Evolutionary conservation across 352 stramenopile species (phyloP), one percentile per base, ranked within the genome.

Genomic region (Globisporangium middletonii): DNA sequence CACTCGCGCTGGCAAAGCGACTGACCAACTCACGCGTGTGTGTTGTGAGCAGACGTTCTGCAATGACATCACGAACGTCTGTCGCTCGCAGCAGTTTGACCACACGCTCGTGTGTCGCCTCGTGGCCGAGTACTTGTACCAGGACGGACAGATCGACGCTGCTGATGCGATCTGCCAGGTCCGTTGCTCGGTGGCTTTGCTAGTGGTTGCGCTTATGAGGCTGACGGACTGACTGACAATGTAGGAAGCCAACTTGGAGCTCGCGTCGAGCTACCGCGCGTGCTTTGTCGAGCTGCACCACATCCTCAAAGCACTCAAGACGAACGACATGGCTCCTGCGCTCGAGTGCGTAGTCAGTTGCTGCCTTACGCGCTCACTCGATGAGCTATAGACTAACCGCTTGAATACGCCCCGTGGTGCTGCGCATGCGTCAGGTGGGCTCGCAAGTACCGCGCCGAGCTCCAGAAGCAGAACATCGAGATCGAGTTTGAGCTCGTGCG

Each of bases 401-500:
- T 35, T 35, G 30, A 8, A 35, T 66, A 44, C 27, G 3, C 60
- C n/a, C n/a, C 64, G 44, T 15, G 60, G 12, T 45, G 16, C 2
- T 6, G 46, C 23, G 35, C 8, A 15, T 63, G 19, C 35, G 33
- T 9, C 33, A 92, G 81, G n/a, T 92, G 81, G 81, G 76, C 81
- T 27, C 65, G 70, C 30, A 63, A 70, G 54, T 65, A 89, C 37
- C 79, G 76, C 19, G 69, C 79, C 0, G 70, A 86, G 27, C 63
- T 92, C 41, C 62, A 60, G 23, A 58, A 52, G 27, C 67, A 88
- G 19, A 61, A 76, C 19, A 78, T 89, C 45, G 75, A 89, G 52
- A 77, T 95, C 27, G 84, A 94, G 61, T 95, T 94, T 62, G 75
- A 93, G 55, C 64, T 95, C 4, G 73, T 89, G n/a, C 75, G 83